Conservation (phyloP, 306 rosid species). For the cucumber (Cucumis sativus) region DNA sequence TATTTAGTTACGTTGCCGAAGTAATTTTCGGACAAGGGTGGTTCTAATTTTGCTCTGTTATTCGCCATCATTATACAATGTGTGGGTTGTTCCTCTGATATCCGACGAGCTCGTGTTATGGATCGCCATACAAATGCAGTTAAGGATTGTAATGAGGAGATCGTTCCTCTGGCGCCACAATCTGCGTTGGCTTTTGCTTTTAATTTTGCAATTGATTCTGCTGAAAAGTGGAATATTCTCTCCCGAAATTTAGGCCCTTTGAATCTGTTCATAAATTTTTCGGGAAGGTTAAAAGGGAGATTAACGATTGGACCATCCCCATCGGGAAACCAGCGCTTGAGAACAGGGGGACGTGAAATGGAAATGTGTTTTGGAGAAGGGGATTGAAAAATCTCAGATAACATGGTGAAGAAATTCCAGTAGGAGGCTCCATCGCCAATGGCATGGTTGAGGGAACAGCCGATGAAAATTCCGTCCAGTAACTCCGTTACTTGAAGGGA, state of each 20-base stretch:
- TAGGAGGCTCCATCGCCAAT: slow-evolving; percentile 29
- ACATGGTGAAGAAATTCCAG: slow-evolving; percentile 47
- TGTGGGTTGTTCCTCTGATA: neutral
- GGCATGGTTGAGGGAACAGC: slow-evolving; percentile 44
- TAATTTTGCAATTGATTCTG: slow-evolving; percentile 34
- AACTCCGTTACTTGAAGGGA: slow-evolving; percentile 44
- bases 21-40: slow-evolving; percentile 25
- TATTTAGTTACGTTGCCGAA: slow-evolving; percentile 26
- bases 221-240: slow-evolving; percentile 44
- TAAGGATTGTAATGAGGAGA: slow-evolving; percentile 48
- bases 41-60: slow-evolving; percentile 35
- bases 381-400: slow-evolving; percentile 41
- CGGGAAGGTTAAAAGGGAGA: slow-evolving; percentile 18
- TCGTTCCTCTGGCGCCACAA: slow-evolving; percentile 2
- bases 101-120: slow-evolving; percentile 30
- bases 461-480: slow-evolving; percentile 30
- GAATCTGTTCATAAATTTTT: slow-evolving; percentile 17
- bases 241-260: slow-evolving; percentile 32
- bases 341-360: slow-evolving; percentile 23
- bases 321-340: slow-evolving; percentile 37
- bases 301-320: slow-evolving; percentile 21
- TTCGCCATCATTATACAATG: slow-evolving; percentile 27
- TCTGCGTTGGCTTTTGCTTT: slow-evolving; percentile 48
- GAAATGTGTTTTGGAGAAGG: neutral
- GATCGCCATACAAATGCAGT: slow-evolving; percentile 46